Base-by-base conservation (phyloP, 352 stramenopile species). In the Blastocystis hominis region DNA sequence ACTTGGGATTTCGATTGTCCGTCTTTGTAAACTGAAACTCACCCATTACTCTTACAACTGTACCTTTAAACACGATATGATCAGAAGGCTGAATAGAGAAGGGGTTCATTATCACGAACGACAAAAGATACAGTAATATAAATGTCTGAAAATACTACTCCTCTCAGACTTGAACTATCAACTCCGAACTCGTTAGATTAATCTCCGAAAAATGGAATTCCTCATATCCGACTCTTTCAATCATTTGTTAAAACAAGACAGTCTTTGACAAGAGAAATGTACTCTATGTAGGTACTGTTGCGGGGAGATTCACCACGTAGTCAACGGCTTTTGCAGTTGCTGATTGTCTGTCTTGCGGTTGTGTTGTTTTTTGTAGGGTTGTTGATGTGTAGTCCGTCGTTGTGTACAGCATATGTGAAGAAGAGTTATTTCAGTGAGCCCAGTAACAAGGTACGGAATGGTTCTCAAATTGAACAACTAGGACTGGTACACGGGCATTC, bases 381-480 rank as follows among this genome's bases (percentile, higher is more conserved):
- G n/a, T 38, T 80, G 13, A 63, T 20, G 13, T 6, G 15, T 84
- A 84, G 72, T 64, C 5, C 2, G 13, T 50, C 46, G 7, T 46
- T 53, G 20, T n/a, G 53, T 20, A 50, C 7, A n/a, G 20, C 4
- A 10, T 84, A 84, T 84, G 72, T 84, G 38, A 44, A 68, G 10
- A 68, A 84, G 44, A 53, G 15, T 15, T 84, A 84, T 68, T 13
- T n/a, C 4, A 17, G 50, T 63, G 72, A 84, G 46, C 72, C 72
- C 3, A 30, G 47, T 30, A 84, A 66, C 34, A 30, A 46, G 10
- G 66, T 77, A 56, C 13, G 15, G 34, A 20, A 59, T 34, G 20
- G 3, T 13, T 40, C 10, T 55, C 40, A 20, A 13, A 55, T 15
- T 77, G 13, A 46, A 15, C n/a, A 36, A 3, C 3, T 84, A 84